Evolutionary conservation across 352 stramenopile genomes (phyloP).

Genomic region (Pythium sukuiense): DNA sequence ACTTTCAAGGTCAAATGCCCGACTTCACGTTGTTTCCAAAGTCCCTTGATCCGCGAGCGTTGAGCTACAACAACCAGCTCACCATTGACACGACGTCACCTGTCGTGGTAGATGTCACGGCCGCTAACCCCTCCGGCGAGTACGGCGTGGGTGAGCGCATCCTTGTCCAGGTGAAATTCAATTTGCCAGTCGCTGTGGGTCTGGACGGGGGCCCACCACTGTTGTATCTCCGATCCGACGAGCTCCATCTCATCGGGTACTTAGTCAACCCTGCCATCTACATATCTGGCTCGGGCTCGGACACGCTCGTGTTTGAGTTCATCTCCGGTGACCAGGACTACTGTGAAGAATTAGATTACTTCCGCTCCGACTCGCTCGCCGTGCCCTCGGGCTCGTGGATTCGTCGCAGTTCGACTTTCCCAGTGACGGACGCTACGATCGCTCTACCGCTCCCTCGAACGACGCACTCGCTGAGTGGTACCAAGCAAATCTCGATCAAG

Average conservation of each 20-base stretch:
- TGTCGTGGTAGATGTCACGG: slow-evolving; percentile 41
- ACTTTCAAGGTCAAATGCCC: slow-evolving; percentile 41
- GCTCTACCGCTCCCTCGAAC: slow-evolving; percentile 43
- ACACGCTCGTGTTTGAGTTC: slow-evolving; percentile 57
- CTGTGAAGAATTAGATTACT: slow-evolving; percentile 67
- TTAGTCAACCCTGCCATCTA: slow-evolving; percentile 47
- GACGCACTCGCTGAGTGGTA: slow-evolving; percentile 48
- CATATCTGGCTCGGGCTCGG: slow-evolving; percentile 48
- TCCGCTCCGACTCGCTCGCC: slow-evolving; percentile 39
- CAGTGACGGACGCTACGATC: slow-evolving; percentile 41
- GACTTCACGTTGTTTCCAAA: slow-evolving; percentile 58
- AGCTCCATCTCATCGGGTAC: slow-evolving; percentile 49
- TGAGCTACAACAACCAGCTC: slow-evolving; percentile 66
- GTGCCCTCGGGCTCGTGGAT: slow-evolving; percentile 39
- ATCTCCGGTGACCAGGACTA: slow-evolving; percentile 50
- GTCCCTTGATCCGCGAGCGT: slow-evolving; percentile 36
- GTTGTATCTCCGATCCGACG: slow-evolving; percentile 47
- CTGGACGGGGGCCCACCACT: slow-evolving; percentile 17
- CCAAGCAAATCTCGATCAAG: slow-evolving; percentile 55
- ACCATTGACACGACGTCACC: slow-evolving; percentile 53
- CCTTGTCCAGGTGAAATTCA: slow-evolving; percentile 54
- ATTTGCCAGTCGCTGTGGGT: slow-evolving; percentile 40
- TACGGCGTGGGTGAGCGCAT: slow-evolving; percentile 66
- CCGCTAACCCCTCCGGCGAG: slow-evolving; percentile 43
- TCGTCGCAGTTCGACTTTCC: slow-evolving; percentile 47